These are phyloP conservation scores for Monosporascus sp. DNA, from an alignment of 2,329 filamentous ascomycete species.

Conservation along the genomic window DNA sequence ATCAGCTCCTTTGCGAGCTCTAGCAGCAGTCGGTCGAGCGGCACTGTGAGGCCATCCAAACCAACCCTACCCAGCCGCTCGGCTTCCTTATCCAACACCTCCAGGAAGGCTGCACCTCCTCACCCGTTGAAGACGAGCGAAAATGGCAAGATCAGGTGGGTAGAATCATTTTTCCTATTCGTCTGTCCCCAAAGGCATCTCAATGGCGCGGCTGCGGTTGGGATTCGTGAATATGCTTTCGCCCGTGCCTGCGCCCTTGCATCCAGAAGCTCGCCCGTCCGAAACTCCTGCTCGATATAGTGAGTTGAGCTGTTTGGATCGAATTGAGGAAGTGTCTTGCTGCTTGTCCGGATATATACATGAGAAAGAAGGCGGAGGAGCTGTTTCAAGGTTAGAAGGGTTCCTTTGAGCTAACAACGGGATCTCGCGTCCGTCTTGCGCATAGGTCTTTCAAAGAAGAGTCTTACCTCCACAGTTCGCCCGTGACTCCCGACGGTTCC, in stretches of 20 bases:
- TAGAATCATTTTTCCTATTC: constrained; percentile 13
- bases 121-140: constrained; percentile 54
- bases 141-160: constrained; percentile 41
- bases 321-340: not conserved
- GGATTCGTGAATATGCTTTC: not conserved
- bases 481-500: constrained; percentile 40
- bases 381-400: not conserved
- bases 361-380: not conserved
- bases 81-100: constrained; percentile 25
- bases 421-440: constrained; percentile 16
- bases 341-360: not conserved
- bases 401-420: constrained; percentile 24
- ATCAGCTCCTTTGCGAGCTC: constrained; percentile 63
- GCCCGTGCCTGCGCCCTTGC: not conserved
- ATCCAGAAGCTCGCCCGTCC: not conserved
- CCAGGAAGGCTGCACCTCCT: constrained; percentile 30
- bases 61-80: constrained; percentile 33
- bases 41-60: constrained; percentile 56
- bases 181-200: not conserved
- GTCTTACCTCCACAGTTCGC: constrained; percentile 44
- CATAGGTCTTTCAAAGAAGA: constrained; percentile 33
- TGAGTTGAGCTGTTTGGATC: not conserved
- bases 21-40: constrained; percentile 61
- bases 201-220: not conserved
- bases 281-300: not conserved